phyloP scores from a whole-genome alignment of 805 yeast species.

The Cyberlindnera euphorbiae region DNA sequence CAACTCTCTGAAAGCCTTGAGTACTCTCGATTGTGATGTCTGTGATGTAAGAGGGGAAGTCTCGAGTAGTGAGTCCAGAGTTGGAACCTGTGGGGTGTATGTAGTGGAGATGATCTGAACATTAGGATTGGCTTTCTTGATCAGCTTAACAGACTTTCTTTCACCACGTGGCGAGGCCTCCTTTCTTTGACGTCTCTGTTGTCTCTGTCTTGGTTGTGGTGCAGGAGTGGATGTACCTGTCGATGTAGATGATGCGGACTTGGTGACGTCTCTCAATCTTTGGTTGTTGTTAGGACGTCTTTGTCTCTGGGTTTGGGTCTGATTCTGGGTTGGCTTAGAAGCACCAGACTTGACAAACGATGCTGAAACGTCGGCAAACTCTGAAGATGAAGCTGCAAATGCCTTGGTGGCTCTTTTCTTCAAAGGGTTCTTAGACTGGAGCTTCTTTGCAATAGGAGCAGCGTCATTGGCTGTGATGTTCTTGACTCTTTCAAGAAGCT shows the following conservation, averaged over 20 bases:
- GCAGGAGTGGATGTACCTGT: too few relatives aligned
- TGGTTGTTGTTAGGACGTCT: too few relatives aligned
- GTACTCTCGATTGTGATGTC: slow-evolving; percentile 18
- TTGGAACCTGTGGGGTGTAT: slow-evolving; percentile 19
- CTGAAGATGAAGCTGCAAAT: too few relatives aligned
- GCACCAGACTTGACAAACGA: too few relatives aligned
- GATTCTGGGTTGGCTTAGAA: too few relatives aligned
- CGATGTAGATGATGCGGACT: too few relatives aligned
- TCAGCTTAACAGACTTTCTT: not conserved
- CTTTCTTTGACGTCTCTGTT: slow-evolving; percentile 2
- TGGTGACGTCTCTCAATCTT: too few relatives aligned
- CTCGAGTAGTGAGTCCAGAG: slow-evolving; percentile 12
- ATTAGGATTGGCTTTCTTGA: slow-evolving; percentile 15
- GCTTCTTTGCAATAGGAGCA: not conserved
- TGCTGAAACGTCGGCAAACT: too few relatives aligned
- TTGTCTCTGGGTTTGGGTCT: too few relatives aligned
- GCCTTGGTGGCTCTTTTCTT: not conserved
- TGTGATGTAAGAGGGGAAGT: slow-evolving; percentile 20
- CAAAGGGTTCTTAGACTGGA: not conserved
- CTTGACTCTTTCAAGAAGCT: slow-evolving; percentile 4
- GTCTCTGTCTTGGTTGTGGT: not conserved
- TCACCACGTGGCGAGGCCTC: not conserved
- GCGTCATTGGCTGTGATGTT: slow-evolving; percentile 1
- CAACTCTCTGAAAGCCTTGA: slow-evolving; percentile 19
- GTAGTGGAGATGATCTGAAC: slow-evolving; percentile 13